Conservation (phyloP, 1,284 basidiomycete genomes). For the Microbotryomycetes sp. region DNA sequence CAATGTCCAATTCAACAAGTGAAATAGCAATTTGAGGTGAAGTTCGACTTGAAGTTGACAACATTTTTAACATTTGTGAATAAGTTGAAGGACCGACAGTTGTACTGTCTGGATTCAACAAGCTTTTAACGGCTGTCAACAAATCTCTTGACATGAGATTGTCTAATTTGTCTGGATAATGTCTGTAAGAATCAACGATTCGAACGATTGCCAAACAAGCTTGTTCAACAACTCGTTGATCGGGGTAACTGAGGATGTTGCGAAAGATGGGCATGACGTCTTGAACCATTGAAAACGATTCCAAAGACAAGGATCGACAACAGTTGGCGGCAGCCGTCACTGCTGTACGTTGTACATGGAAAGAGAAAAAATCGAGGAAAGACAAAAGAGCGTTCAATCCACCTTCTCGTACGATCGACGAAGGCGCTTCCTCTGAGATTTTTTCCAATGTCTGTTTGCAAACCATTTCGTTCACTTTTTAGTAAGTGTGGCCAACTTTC, state of each 20-base stretch:
- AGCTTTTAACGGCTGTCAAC: conserved; percentile 71
- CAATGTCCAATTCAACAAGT: conserved; percentile 81
- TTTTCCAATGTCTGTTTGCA: conserved; percentile 78
- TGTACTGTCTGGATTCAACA: conserved; percentile 79
- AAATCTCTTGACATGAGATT: conserved; percentile 73
- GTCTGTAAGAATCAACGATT: conserved; percentile 81
- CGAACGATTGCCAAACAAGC: conserved; percentile 88
- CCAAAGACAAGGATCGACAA: conserved; percentile 78
- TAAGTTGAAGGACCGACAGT: conserved; percentile 77
- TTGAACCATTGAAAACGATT: conserved; percentile 78
- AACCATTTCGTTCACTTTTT: no score
- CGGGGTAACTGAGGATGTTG: conserved; percentile 80
- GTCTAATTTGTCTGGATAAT: conserved; percentile 72
- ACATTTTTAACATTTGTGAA: conserved; percentile 74
- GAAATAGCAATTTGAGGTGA: conserved; percentile 79
- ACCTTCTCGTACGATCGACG: conserved; percentile 86
- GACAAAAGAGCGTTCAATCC: conserved; percentile 83
- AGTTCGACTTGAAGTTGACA: conserved; percentile 75
- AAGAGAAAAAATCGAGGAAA: conserved; percentile 94
- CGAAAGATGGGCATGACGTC: conserved; percentile 87
- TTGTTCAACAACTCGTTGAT: conserved; percentile 88
- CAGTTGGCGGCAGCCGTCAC: conserved; percentile 94
- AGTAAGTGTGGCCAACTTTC: conserved; percentile 1
- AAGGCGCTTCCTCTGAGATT: conserved; percentile 91
- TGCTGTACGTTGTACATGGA: conserved; percentile 89